Percentiles rank a stretch among this genome's conserved stretches.
These are phyloP conservation scores for Escovopsis weberi DNA, from an alignment of 2,329 filamentous ascomycete species.

Conservation along the genomic window DNA sequence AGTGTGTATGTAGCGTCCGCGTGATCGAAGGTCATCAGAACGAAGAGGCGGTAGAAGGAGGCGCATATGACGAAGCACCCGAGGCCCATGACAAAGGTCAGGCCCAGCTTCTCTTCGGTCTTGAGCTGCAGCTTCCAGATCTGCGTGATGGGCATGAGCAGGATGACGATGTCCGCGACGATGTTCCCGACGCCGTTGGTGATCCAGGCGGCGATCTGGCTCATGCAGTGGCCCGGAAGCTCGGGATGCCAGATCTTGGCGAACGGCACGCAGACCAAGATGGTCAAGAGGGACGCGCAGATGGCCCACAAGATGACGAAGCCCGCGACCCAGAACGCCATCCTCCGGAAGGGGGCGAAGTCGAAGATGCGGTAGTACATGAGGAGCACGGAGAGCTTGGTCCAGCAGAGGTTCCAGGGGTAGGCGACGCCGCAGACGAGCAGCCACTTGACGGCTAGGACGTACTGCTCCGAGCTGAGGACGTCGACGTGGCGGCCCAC, in stretches of 20 bases:
- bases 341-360: conserved; percentile 26
- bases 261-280: conserved; percentile 38
- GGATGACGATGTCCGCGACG: conserved; percentile 29
- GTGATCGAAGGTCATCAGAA: conserved; percentile 28
- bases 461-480: conserved; percentile 21
- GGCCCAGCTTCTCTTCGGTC: conserved; percentile 25
- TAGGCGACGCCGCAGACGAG: conserved; percentile 33
- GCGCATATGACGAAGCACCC: conserved; percentile 35
- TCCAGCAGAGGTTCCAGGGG: conserved; percentile 31
- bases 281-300: conserved; percentile 31
- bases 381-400: conserved; percentile 34
- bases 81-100: conserved; percentile 29
- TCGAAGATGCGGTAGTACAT: conserved; percentile 40
- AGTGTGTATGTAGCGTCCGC: conserved; percentile 31
- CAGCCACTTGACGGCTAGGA: conserved; percentile 31
- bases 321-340: conserved; percentile 23
- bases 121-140: conserved; percentile 31
- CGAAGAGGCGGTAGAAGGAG: conserved; percentile 31
- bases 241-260: conserved; percentile 32
- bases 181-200: conserved; percentile 33
- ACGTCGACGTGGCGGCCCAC: conserved; percentile 32
- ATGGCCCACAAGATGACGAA: conserved; percentile 34
- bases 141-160: conserved; percentile 28
- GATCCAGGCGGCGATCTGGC: conserved; percentile 35
- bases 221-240: conserved; percentile 31